Percentiles rank a stretch among this genome's conserved stretches.
phyloP scores from a whole-genome alignment of 1,284 basidiomycete genomes.

The Leccinum fuscescens region DNA sequence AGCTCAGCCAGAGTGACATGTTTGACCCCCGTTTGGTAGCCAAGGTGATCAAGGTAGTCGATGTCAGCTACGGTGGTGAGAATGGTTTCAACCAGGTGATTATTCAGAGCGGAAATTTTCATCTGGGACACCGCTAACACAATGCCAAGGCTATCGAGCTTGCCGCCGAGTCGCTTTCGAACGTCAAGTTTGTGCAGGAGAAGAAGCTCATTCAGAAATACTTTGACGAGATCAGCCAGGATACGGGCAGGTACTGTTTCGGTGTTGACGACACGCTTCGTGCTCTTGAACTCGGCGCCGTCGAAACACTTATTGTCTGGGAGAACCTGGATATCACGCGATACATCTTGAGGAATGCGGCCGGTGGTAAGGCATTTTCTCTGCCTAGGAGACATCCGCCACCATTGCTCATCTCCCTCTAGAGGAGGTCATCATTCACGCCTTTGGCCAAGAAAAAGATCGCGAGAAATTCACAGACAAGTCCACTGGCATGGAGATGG shows the following conservation, averaged over 20 bases:
- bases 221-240: constrained; percentile 99
- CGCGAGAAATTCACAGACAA: constrained; percentile 94
- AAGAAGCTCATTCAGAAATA: constrained; percentile 97
- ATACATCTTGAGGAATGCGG: constrained; percentile 84
- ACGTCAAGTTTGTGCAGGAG: constrained; percentile 99
- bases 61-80: constrained; percentile 98
- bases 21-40: constrained; percentile 87
- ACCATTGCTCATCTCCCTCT: constrained; percentile 5
- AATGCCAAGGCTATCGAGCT: constrained; percentile 86
- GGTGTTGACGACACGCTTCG: constrained; percentile 97
- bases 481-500: constrained; percentile 95
- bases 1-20: constrained; percentile 94
- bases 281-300: constrained; percentile 93
- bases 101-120: not conserved
- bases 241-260: constrained; percentile 97
- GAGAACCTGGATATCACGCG: constrained; percentile 92
- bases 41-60: constrained; percentile 96
- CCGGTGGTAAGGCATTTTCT: constrained; percentile 61
- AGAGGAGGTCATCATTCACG: constrained; percentile 85
- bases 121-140: constrained; percentile 7
- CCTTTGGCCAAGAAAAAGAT: constrained; percentile 85
- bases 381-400: not conserved
- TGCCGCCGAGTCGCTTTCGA: constrained; percentile 91
- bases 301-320: constrained; percentile 98
- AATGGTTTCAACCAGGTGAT: constrained; percentile 96